phyloP scores from a whole-genome alignment of 495 filamentous ascomycete species.

The Haplographium delicatum region DNA sequence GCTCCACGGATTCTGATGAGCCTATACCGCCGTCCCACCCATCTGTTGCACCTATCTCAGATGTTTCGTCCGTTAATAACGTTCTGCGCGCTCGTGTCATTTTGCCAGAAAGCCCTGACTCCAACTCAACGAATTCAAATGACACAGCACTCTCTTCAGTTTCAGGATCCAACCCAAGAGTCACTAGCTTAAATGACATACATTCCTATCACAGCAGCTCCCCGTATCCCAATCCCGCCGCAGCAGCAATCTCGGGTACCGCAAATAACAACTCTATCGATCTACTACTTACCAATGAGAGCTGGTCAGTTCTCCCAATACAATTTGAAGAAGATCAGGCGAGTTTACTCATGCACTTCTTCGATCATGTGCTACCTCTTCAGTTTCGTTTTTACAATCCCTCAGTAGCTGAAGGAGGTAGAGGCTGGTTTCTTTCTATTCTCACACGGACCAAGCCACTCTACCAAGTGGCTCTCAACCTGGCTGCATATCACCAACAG shows the following conservation, averaged over 20 bases:
- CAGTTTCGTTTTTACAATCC: conserved; percentile 15
- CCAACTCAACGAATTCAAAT: too few species aligned
- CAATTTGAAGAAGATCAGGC: neutral
- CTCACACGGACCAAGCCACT: conserved; percentile 16
- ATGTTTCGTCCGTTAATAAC: neutral
- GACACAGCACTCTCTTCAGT: too few species aligned
- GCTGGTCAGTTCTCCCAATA: neutral
- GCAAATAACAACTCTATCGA: neutral
- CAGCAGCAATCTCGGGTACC: neutral
- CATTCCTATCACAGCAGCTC: too few species aligned
- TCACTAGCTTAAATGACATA: too few species aligned
- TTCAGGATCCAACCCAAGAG: too few species aligned
- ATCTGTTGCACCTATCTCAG: neutral
- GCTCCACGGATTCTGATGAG: neutral
- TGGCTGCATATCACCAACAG: too few species aligned
- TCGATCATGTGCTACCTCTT: conserved; percentile 15
- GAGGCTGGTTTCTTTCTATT: conserved; percentile 17
- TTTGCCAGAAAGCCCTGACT: too few species aligned
- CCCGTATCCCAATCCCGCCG: too few species aligned
- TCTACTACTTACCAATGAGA: neutral
- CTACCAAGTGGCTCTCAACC: conserved; percentile 16
- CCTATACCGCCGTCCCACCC: neutral
- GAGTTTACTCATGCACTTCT: conserved; percentile 13
- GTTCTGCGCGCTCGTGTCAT: too few species aligned
- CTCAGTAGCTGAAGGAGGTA: neutral